Conservation (phyloP, 2,329 filamentous ascomycete species). For the Cryphonectria nitschkei region DNA sequence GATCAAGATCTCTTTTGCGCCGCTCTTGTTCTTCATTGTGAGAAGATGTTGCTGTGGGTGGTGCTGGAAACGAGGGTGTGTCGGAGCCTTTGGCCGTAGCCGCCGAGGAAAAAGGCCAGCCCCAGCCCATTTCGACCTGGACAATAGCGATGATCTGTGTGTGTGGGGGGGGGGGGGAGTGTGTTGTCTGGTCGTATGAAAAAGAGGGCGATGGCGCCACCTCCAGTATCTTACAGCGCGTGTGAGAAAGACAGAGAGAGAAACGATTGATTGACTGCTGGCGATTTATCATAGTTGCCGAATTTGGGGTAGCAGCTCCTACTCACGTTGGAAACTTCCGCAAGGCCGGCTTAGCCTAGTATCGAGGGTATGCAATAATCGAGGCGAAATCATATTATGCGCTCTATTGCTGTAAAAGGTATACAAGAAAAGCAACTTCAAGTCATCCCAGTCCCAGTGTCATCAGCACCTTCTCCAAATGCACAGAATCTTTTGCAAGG, state of each 20-base stretch:
- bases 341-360: neutral
- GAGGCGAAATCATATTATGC: neutral
- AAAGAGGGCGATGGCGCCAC: neutral
- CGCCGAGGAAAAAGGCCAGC: slow-evolving; percentile 18
- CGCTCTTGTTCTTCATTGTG: slow-evolving; percentile 10
- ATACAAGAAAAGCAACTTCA: slow-evolving; percentile 12
- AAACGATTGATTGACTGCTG: neutral
- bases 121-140: slow-evolving; percentile 14
- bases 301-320: neutral
- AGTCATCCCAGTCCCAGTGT: neutral
- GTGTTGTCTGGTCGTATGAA: neutral
- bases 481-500: neutral
- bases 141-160: neutral
- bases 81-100: slow-evolving; percentile 4
- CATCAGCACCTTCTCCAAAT: neutral
- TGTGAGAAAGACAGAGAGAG: neutral
- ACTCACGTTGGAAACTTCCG: neutral
- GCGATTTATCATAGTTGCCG: neutral
- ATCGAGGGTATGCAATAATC: neutral
- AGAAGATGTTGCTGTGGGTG: neutral
- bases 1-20: neutral
- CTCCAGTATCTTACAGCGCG: neutral
- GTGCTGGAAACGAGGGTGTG: neutral
- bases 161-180: neutral
- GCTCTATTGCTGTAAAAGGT: neutral